Conservation (phyloP, 345 rosid genomes). For the Populus pruinosa region DNA sequence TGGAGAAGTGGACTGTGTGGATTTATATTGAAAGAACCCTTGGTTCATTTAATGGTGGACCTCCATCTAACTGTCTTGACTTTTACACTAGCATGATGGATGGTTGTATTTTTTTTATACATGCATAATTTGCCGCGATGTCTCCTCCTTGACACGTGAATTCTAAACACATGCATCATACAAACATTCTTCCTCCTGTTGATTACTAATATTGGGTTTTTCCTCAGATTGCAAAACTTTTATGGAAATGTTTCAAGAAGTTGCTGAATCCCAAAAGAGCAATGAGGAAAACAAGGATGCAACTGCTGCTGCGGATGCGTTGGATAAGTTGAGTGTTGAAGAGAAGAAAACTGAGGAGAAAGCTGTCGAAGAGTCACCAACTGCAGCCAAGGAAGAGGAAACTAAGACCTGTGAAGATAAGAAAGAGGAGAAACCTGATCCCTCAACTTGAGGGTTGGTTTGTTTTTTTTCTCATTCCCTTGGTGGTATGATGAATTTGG, state of each 20-base stretch:
- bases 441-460: conserved; percentile 39
- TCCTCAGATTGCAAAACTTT: conserved; percentile 74
- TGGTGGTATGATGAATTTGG: conserved; percentile 8
- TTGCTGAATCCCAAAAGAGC: conserved; percentile 54
- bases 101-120: not conserved
- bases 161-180: not conserved
- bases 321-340: conserved; percentile 67
- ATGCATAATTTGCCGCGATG: not conserved
- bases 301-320: conserved; percentile 60
- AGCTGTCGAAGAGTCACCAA: conserved; percentile 31
- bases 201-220: not conserved
- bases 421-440: conserved; percentile 42
- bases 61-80: not conserved
- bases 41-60: not conserved
- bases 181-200: not conserved
- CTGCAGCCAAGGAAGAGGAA: conserved; percentile 32
- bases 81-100: not conserved
- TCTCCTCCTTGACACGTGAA: not conserved
- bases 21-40: not conserved
- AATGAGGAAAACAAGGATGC: conserved; percentile 70
- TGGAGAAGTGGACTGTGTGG: not conserved
- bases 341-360: conserved; percentile 50
- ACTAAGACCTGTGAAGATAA: conserved; percentile 40
- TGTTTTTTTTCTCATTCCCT: conserved; percentile 9
- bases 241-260: conserved; percentile 72